Conservation (phyloP, 1,284 basidiomycete species). For the Ceratobasidium sp. region DNA sequence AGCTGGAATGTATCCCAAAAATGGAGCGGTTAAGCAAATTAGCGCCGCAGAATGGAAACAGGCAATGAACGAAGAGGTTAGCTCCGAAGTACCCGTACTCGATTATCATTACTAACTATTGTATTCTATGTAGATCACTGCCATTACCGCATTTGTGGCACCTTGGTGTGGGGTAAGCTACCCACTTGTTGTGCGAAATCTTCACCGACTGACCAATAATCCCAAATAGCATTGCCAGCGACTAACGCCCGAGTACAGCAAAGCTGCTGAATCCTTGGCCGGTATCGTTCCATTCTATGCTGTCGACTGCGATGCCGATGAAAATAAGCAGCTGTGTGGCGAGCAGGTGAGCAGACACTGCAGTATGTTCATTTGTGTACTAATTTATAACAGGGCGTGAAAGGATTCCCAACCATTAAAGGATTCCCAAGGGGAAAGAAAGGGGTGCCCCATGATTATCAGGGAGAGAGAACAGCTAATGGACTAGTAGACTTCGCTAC, state of each 20-base stretch:
- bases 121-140: conserved; percentile 78
- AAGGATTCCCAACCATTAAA: conserved; percentile 94
- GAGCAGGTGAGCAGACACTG: conserved; percentile 62
- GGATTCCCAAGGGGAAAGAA: conserved; percentile 77
- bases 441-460: conserved; percentile 70
- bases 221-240: conserved; percentile 78
- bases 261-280: conserved; percentile 78
- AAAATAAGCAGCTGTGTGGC: conserved; percentile 81
- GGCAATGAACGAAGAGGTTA: conserved; percentile 76
- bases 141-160: conserved; percentile 85
- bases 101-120: too few species aligned
- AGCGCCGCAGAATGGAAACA: conserved; percentile 75
- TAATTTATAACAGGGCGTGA: conserved; percentile 60
- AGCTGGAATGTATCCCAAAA: conserved; percentile 75
- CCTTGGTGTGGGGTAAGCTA: conserved; percentile 84
- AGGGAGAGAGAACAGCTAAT: conserved; percentile 74
- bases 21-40: conserved; percentile 75
- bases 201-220: conserved; percentile 9
- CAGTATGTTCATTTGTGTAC: background rate
- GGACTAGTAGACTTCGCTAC: conserved; percentile 81
- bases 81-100: conserved; percentile 46
- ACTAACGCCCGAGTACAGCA: conserved; percentile 84
- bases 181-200: background rate
- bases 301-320: conserved; percentile 87
- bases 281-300: conserved; percentile 89